phyloP scores from a whole-genome alignment of 2,329 filamentous ascomycete genomes.

The Ramularia endophylla region DNA sequence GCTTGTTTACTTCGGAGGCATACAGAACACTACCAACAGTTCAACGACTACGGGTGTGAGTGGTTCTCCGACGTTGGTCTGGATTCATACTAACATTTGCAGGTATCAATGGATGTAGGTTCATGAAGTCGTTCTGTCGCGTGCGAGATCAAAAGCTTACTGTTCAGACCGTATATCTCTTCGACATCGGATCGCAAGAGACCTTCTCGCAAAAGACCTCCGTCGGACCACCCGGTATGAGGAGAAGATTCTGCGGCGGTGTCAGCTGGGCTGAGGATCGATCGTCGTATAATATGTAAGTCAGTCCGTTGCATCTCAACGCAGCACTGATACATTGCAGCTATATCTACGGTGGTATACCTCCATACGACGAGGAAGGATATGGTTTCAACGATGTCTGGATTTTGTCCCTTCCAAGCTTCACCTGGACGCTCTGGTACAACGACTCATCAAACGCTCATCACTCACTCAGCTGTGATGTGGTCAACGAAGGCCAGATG shows the following conservation, averaged over 20 bases:
- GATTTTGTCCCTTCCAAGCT: conserved; percentile 56
- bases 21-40: conserved; percentile 47
- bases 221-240: conserved; percentile 47
- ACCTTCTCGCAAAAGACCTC: conserved; percentile 57
- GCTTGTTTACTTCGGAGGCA: conserved; percentile 57
- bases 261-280: conserved; percentile 54
- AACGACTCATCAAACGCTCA: conserved; percentile 43
- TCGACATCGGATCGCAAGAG: conserved; percentile 53
- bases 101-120: conserved; percentile 31
- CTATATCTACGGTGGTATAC: conserved; percentile 56
- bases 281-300: conserved; percentile 60
- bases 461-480: conserved; percentile 54
- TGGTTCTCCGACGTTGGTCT: conserved; percentile 18
- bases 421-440: conserved; percentile 53
- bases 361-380: conserved; percentile 30
- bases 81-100: not conserved
- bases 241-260: conserved; percentile 57
- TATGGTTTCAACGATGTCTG: conserved; percentile 58
- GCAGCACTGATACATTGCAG: conserved; percentile 30
- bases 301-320: conserved; percentile 5
- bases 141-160: too few relatives aligned
- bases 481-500: conserved; percentile 54
- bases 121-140: too few relatives aligned
- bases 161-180: conserved; percentile 54
- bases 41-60: conserved; percentile 28